These are phyloP conservation scores for Rhytidiadelphus loreus DNA, from an alignment of 225 moss, liverwort and hornwort genomes.

Conservation along the genomic window DNA sequence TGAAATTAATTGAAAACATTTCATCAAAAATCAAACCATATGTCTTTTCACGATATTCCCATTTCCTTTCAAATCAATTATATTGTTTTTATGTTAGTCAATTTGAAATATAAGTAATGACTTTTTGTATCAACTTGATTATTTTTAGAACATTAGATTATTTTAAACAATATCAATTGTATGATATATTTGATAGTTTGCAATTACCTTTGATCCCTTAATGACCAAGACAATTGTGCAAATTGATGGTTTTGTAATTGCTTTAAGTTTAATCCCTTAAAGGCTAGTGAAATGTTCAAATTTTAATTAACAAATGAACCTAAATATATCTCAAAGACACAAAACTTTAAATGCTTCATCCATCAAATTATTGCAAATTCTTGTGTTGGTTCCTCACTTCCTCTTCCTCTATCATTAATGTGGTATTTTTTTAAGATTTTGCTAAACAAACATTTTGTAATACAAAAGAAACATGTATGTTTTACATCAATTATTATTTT, in stretches of 20 bases:
- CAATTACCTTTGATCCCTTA: too few relatives aligned
- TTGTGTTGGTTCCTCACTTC: rapidly evolving
- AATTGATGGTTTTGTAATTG: too few relatives aligned
- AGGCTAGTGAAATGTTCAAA: too few relatives aligned
- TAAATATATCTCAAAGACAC: too few relatives aligned
- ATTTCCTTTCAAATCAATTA: not conserved
- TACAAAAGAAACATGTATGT: not conserved
- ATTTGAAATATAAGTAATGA: too few relatives aligned
- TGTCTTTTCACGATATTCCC: not conserved
- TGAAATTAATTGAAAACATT: not conserved
- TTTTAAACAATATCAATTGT: not conserved
- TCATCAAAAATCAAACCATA: not conserved
- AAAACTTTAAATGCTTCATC: not conserved
- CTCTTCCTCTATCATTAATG: not conserved
- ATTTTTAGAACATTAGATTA: not conserved
- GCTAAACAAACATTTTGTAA: too few relatives aligned
- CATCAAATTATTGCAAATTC: not conserved
- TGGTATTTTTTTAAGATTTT: not conserved
- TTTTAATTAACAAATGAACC: not conserved
- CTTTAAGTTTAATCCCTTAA: too few relatives aligned
- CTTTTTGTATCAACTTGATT: not conserved
- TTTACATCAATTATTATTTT: too few relatives aligned
- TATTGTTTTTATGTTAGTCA: not conserved
- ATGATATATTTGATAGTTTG: too few relatives aligned
- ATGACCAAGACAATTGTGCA: too few relatives aligned